These are phyloP conservation scores for Penicillium sp. DNA, from an alignment of 2,329 filamentous ascomycete genomes.

Conservation along the genomic window DNA sequence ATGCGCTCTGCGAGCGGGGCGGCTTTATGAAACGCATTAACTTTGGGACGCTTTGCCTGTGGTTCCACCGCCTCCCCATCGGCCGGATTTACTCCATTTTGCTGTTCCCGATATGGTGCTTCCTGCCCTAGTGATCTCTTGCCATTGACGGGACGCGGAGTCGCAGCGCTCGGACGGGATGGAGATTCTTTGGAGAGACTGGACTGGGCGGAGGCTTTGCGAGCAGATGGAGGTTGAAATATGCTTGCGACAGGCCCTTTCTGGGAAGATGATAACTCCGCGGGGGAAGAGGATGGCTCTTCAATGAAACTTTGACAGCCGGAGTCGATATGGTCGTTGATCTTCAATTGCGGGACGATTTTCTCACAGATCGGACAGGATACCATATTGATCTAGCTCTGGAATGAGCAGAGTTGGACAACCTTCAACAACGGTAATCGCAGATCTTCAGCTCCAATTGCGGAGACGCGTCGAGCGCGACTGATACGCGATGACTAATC, in stretches of 20 bases:
- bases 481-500: background rate
- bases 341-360: conserved; percentile 53
- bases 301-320: conserved; percentile 68
- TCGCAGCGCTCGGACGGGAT: conserved; percentile 24
- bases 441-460: background rate
- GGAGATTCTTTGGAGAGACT: conserved; percentile 25
- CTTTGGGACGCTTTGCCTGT: conserved; percentile 64
- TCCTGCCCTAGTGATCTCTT: conserved; percentile 35
- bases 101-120: conserved; percentile 21
- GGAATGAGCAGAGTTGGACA: background rate
- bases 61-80: conserved; percentile 37
- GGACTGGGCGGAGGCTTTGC: conserved; percentile 39
- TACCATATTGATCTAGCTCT: conserved; percentile 48
- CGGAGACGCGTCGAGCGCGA: conserved; percentile 10
- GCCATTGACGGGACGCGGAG: conserved; percentile 27
- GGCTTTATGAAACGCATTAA: conserved; percentile 61
- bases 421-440: background rate
- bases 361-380: conserved; percentile 80
- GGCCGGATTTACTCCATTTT: conserved; percentile 23
- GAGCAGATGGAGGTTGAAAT: conserved; percentile 53
- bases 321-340: conserved; percentile 90
- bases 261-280: conserved; percentile 35
- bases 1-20: conserved; percentile 92
- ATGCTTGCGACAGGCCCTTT: conserved; percentile 51
- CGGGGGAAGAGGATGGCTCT: conserved; percentile 45